Percentiles rank a stretch among this genome's conserved stretches.
Conservation (phyloP, 2,329 filamentous ascomycete genomes). For the Hypoxylon sp. region DNA sequence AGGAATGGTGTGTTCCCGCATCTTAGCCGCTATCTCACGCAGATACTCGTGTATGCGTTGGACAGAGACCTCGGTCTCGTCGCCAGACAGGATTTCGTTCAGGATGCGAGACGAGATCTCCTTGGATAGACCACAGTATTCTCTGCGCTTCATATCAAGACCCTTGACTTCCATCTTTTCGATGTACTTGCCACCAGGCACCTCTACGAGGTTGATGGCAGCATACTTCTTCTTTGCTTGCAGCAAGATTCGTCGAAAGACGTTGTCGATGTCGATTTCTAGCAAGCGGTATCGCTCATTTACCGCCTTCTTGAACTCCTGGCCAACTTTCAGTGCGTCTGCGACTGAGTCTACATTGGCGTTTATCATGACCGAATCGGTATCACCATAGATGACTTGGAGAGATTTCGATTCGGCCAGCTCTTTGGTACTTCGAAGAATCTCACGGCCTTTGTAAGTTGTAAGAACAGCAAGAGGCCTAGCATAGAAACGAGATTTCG, state of each 20-base stretch:
- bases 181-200: constrained; percentile 81
- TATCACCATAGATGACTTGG: constrained; percentile 98
- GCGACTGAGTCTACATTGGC: constrained; percentile 94
- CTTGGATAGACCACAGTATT: constrained; percentile 95
- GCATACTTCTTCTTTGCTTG: constrained; percentile 99
- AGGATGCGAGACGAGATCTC: constrained; percentile 90
- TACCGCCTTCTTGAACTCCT: constrained; percentile 93
- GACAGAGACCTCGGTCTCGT: constrained; percentile 88
- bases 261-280: constrained; percentile 98
- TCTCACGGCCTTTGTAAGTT: constrained; percentile 96
- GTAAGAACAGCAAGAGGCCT: constrained; percentile 94
- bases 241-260: constrained; percentile 90
- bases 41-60: constrained; percentile 94
- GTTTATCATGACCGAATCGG: constrained; percentile 99
- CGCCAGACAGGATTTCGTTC: constrained; percentile 93
- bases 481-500: constrained; percentile 96
- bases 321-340: constrained; percentile 88
- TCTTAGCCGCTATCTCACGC: constrained; percentile 81
- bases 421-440: constrained; percentile 94
- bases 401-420: constrained; percentile 90
- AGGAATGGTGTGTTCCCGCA: constrained; percentile 81
- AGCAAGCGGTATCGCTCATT: constrained; percentile 92
- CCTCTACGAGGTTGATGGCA: constrained; percentile 90
- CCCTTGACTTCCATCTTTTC: constrained; percentile 99
- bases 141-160: constrained; percentile 95